Base-by-base conservation (phyloP, 257 asterid genomes). In the Nicotiana otophora region DNA sequence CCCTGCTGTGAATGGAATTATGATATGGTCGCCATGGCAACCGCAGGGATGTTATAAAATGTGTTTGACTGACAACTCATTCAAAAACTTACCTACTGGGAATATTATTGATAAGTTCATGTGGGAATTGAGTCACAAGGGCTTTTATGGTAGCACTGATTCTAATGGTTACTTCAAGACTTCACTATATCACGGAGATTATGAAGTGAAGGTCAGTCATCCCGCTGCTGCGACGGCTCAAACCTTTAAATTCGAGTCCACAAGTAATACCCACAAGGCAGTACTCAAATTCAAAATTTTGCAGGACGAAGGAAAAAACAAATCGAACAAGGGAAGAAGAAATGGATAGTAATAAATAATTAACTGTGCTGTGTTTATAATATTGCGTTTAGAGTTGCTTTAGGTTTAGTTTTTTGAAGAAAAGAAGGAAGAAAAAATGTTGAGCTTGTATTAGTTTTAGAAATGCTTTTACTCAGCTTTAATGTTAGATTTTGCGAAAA, bases 41-140 rank as follows among this genome's bases (percentile, higher is more conserved):
- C 69, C 81, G 1, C 48, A 17, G n/a, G 66, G 55, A 61, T 88
- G 87, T 75, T 85, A 54, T 15, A 74, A 8, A 9, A 88, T 88
- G 90, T 85, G 87, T 19, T 75, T 88, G 72, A 88, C 89, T 10
- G 83, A 84, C 15, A 33, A 76, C 51, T 74, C 82, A 20, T 88
- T 85, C 75, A 79, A 74, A 16, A 87, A 87, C 83, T 76, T 85
- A 68, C 42, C 78, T 6, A 63, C 89, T 3, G 89, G 89, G 10
- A 85, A 85, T 4, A 83, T 79, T 34, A 85, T 85, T 8, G 90
- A 88, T 80, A 80, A 42, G 80, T 36, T 85, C 75, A 16, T 88
- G 8, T 30, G 64, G 17, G 85, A 88, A 62, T 82, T 83, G 83
- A 84, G 28, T 62, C 78, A 78, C 48, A 34, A 28, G 16, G 83